Evolutionary conservation across 768 basidiomycete genomes (phyloP).

Genomic region (Mycena galericulata): DNA sequence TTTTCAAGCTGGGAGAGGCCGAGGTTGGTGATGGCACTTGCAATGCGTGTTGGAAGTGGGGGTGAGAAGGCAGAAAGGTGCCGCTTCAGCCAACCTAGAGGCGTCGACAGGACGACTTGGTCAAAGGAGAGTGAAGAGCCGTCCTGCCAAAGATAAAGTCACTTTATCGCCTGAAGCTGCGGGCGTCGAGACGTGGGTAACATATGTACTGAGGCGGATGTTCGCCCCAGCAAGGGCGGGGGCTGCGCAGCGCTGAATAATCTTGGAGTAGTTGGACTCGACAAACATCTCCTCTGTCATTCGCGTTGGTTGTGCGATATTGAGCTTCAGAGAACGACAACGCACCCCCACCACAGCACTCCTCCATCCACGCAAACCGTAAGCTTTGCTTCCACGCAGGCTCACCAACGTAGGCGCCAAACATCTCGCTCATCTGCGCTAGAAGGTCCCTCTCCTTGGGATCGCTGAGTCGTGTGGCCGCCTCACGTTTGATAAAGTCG

Average conservation of each 20-base stretch:
- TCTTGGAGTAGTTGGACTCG: conserved; percentile 34
- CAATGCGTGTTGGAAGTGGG: conserved; percentile 28
- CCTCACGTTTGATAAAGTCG: conserved; percentile 33
- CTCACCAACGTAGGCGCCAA: conserved; percentile 37
- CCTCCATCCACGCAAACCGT: conserved; percentile 39
- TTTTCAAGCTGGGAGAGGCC: conserved; percentile 38
- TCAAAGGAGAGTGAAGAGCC: conserved; percentile 32
- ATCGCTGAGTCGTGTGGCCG: conserved; percentile 24
- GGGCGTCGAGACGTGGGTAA: conserved; percentile 30
- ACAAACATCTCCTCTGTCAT: conserved; percentile 36
- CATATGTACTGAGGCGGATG: conserved; percentile 29
- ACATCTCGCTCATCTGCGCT: conserved; percentile 37
- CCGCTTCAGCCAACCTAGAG: conserved; percentile 36
- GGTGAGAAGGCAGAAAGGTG: conserved; percentile 31
- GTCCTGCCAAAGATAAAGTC: conserved; percentile 28
- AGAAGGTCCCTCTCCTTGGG: conserved; percentile 31
- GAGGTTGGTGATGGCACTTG: conserved; percentile 32
- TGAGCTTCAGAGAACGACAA: neutral
- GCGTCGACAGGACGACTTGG: conserved; percentile 34
- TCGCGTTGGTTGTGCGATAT: conserved; percentile 1
- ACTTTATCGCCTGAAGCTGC: conserved; percentile 20
- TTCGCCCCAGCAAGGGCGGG: conserved; percentile 29
- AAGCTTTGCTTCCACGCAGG: conserved; percentile 38
- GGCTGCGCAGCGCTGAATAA: conserved; percentile 27
- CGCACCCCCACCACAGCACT: conserved; percentile 38